These are phyloP conservation scores for Arthrobotrys iridis DNA, from an alignment of 2,329 filamentous ascomycete species.

Conservation along the genomic window DNA sequence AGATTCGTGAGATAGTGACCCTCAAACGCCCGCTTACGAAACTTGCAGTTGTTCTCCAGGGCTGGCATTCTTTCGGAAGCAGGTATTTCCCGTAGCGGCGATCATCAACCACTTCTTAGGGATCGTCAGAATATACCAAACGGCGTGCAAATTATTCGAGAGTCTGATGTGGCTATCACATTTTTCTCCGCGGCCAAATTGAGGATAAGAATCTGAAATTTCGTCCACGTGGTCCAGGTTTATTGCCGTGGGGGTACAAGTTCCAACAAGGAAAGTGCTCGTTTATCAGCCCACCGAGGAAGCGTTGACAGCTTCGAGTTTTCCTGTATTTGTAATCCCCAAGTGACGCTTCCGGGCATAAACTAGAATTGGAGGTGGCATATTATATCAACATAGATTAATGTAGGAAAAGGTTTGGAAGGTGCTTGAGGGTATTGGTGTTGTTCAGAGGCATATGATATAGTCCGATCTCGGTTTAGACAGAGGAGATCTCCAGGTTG, in stretches of 20 bases:
- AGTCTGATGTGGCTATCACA: neutral
- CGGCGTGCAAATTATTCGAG: slow-evolving; percentile 13
- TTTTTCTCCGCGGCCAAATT: neutral
- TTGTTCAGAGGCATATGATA: neutral
- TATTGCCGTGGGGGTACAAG: slow-evolving; percentile 3
- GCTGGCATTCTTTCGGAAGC: neutral
- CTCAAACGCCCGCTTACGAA: neutral
- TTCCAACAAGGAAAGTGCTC: slow-evolving; percentile 13
- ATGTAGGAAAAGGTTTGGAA: neutral
- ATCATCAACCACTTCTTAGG: neutral
- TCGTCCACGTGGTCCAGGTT: neutral
- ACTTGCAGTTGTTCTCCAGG: neutral
- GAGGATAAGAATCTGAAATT: neutral
- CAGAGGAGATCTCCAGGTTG: neutral
- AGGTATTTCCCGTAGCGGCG: neutral
- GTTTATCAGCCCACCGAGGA: slow-evolving; percentile 58
- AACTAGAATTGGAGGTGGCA: neutral
- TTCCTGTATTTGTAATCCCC: neutral
- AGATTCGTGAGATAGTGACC: neutral
- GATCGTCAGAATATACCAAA: neutral
- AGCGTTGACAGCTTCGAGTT: neutral
- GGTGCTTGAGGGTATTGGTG: neutral
- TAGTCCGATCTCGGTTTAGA: neutral
- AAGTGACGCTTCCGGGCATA: neutral
- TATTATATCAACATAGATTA: neutral